Base-by-base conservation (phyloP, 352 stramenopile species). In the Pythium dissimile region DNA sequence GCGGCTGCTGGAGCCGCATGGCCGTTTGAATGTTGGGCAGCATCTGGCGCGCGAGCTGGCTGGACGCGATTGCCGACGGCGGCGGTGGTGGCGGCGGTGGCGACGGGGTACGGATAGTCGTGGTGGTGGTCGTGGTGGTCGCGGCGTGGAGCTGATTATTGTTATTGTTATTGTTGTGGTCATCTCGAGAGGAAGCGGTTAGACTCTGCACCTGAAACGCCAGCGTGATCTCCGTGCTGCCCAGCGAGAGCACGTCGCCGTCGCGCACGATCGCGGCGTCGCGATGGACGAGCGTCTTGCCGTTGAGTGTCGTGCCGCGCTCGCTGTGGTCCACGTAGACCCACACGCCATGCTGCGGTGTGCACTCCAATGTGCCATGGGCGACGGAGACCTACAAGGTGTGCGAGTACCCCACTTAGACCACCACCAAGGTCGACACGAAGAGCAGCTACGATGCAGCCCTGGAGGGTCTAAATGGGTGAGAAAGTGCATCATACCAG, bases 241-340 rank as follows among this genome's bases (percentile, higher is more conserved):
- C 82, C 3, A 90, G 48, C 54, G 66, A 56, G 18, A 92, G 67
- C 18, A 37, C 69, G 54, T 92, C 82, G 34, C 82, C 82, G 42
- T 76, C 61, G 24, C 58, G 66, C 34, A 92, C 76, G 7, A 92
- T 59, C 2, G 72, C 71, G 2, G 80, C 82, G 23, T 81, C 64
- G 23, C 64, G 41, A 28, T 87, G 80, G 8, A 92, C 45, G 13
- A 55, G 64, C 2, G 43, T 16, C 37, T 55, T 58, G 3, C 62
- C 58, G 62, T 88, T 84, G 7, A 89, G 45, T 12, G 52, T 60
- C 20, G 77, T 84, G 32, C 83, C 83, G 5, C 54, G 26, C 2
- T 49, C 43, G 45, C 83, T 92, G 52, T 92, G 83, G 67, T 92
- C 83, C 21, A 88, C 84, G 35, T 81, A 92, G 34, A 92, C 73